Conservation (phyloP, 495 filamentous ascomycete species). For the Hyphodiscus hymeniophilus region DNA sequence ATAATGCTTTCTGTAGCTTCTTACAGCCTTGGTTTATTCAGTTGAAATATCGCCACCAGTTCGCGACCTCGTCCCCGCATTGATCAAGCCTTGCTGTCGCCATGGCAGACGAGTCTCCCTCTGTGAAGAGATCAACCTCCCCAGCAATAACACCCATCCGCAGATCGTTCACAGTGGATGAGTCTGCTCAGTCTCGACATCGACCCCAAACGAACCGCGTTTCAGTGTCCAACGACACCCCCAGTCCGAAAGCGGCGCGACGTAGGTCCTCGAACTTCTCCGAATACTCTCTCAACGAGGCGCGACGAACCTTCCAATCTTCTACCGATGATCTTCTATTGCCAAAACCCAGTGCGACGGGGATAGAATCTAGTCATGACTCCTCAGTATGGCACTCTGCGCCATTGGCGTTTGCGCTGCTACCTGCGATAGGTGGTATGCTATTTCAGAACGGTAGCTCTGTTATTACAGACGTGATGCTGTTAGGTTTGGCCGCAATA, state of each 20-base stretch:
- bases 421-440: slow-evolving; percentile 78
- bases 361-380: slow-evolving; percentile 27
- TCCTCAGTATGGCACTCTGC: slow-evolving; percentile 64
- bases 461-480: slow-evolving; percentile 74
- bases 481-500: slow-evolving; percentile 68
- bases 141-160: slow-evolving; percentile 1
- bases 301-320: slow-evolving; percentile 54
- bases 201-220: slow-evolving; percentile 8
- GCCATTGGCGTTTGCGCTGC: slow-evolving; percentile 71
- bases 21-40: neutral
- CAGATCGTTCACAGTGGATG: slow-evolving; percentile 14
- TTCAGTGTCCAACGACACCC: neutral
- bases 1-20: neutral
- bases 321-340: slow-evolving; percentile 69
- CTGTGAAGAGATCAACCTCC: neutral
- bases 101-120: slow-evolving; percentile 1
- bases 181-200: slow-evolving; percentile 11
- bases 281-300: slow-evolving; percentile 58
- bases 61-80: neutral
- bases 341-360: slow-evolving; percentile 37
- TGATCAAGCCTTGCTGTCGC: neutral
- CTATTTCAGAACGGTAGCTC: slow-evolving; percentile 77
- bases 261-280: slow-evolving; percentile 72
- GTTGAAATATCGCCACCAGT: neutral
- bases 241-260: slow-evolving; percentile 14